Evolutionary conservation across 768 basidiomycete species (phyloP).

Genomic region (Boletus tomentosulus): DNA sequence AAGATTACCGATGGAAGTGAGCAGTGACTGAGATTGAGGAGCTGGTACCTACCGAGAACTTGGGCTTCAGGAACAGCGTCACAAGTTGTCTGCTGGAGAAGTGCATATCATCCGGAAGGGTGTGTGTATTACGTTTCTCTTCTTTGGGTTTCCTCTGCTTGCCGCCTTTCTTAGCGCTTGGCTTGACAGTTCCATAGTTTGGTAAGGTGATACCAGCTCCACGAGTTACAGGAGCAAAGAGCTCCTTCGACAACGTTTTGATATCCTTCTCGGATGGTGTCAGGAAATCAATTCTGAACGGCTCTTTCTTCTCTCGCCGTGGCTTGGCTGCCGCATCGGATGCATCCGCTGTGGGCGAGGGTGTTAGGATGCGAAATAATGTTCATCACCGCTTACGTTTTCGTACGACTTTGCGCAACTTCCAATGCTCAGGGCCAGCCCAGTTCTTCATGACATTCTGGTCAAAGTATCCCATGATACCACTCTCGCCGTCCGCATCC

Average conservation of each 20-base stretch:
- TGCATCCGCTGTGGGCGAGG: conserved; percentile 38
- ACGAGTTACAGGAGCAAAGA: conserved; percentile 76
- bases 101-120: conserved; percentile 95
- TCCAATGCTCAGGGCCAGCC: conserved; percentile 99
- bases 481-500: conserved; percentile 52
- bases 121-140: conserved; percentile 70
- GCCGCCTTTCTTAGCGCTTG: conserved; percentile 30
- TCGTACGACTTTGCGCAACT: conserved; percentile 75
- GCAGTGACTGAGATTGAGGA: neutral
- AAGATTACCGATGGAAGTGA: conserved; percentile 1
- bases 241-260: conserved; percentile 60
- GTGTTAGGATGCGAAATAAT: neutral
- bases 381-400: conserved; percentile 50
- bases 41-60: conserved; percentile 68
- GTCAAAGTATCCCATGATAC: conserved; percentile 88
- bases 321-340: conserved; percentile 48
- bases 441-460: conserved; percentile 85
- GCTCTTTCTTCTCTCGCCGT: conserved; percentile 72
- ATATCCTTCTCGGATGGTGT: conserved; percentile 54
- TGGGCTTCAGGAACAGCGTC: conserved; percentile 92
- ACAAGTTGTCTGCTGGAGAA: conserved; percentile 89
- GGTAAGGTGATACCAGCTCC: conserved; percentile 67
- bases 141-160: conserved; percentile 46
- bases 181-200: conserved; percentile 38
- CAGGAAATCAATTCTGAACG: conserved; percentile 78